Percentiles rank a stretch among this genome's conserved stretches.
phyloP scores from a whole-genome alignment of 2,329 filamentous ascomycete genomes.

The Xenosphaeropsis pyriputrescens region DNA sequence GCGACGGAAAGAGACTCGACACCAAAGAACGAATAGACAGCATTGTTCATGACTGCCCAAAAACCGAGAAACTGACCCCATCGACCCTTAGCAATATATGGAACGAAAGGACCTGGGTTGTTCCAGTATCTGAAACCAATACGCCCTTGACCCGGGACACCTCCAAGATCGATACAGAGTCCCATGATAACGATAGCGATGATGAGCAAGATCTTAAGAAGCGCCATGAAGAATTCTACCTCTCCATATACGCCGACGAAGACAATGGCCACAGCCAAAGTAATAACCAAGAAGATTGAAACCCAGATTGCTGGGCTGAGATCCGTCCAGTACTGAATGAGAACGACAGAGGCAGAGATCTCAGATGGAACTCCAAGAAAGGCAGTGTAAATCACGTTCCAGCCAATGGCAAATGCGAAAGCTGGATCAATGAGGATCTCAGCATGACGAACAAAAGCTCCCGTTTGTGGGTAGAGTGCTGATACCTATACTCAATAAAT shows the following conservation, averaged over 20 bases:
- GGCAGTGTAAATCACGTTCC: conserved; percentile 25
- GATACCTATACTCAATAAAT: no score
- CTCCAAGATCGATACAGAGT: conserved; percentile 71
- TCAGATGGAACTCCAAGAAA: conserved; percentile 20
- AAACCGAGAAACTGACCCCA: conserved; percentile 56
- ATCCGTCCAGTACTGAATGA: conserved; percentile 31
- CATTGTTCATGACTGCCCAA: conserved; percentile 32
- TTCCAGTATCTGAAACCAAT: conserved; percentile 61
- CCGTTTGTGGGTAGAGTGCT: no score
- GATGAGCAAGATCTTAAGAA: conserved; percentile 40
- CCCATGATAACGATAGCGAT: conserved; percentile 61
- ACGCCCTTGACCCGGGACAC: conserved; percentile 56
- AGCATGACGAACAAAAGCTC: no score
- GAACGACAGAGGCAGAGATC: conserved; percentile 30
- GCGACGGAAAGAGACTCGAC: conserved; percentile 26
- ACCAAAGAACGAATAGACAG: conserved; percentile 32
- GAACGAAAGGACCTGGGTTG: conserved; percentile 54
- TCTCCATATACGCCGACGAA: conserved; percentile 29
- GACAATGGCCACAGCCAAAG: conserved; percentile 37
- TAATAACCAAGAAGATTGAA: conserved; percentile 4
- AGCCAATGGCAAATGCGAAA: conserved; percentile 38
- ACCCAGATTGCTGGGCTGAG: conserved; percentile 18
- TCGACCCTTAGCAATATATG: conserved; percentile 39
- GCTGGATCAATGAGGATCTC: conserved; percentile 27
- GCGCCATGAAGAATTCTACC: conserved; percentile 45